phyloP scores from a whole-genome alignment of 345 rosid species.

The Cochlearia excelsa region DNA sequence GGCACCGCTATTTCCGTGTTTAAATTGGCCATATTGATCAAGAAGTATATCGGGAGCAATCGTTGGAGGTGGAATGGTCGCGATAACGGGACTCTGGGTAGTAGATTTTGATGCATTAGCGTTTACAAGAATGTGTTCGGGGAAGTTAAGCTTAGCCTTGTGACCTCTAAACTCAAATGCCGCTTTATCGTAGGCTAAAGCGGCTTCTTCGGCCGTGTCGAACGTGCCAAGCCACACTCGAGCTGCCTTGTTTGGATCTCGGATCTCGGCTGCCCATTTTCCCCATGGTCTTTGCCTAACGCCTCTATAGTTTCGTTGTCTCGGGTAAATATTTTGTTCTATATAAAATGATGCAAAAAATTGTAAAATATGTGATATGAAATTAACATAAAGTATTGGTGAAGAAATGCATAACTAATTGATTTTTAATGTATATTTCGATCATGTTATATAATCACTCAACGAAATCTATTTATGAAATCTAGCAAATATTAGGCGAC shows the following conservation, averaged over 20 bases:
- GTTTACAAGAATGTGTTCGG: slow-evolving; percentile 23
- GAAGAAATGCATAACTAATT: too few relatives aligned
- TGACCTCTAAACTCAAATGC: slow-evolving; percentile 37
- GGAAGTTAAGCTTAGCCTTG: slow-evolving; percentile 40
- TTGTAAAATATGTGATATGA: not conserved
- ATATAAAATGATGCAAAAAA: not conserved
- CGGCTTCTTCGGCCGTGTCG: slow-evolving; percentile 6
- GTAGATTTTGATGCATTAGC: slow-evolving; percentile 23
- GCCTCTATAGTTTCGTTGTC: slow-evolving; percentile 37
- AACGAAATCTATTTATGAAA: too few relatives aligned
- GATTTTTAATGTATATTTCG: too few relatives aligned
- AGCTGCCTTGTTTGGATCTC: slow-evolving; percentile 37
- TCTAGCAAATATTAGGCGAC: too few relatives aligned
- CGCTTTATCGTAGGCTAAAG: slow-evolving; percentile 38
- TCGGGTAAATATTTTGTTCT: slow-evolving; percentile 12
- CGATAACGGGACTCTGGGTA: not conserved
- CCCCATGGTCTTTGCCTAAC: slow-evolving; percentile 17
- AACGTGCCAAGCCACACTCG: slow-evolving; percentile 40
- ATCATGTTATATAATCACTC: too few relatives aligned
- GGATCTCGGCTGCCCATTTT: slow-evolving; percentile 38
- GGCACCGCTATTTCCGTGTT: not conserved
- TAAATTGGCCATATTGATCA: slow-evolving; percentile 30
- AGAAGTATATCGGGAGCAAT: slow-evolving; percentile 33
- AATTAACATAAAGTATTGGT: not conserved
- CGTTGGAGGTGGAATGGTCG: slow-evolving; percentile 3